Evolutionary conservation across 768 basidiomycete species (phyloP), one percentile per base, ranked within the genome.

Genomic region (Podaxis pistillaris): DNA sequence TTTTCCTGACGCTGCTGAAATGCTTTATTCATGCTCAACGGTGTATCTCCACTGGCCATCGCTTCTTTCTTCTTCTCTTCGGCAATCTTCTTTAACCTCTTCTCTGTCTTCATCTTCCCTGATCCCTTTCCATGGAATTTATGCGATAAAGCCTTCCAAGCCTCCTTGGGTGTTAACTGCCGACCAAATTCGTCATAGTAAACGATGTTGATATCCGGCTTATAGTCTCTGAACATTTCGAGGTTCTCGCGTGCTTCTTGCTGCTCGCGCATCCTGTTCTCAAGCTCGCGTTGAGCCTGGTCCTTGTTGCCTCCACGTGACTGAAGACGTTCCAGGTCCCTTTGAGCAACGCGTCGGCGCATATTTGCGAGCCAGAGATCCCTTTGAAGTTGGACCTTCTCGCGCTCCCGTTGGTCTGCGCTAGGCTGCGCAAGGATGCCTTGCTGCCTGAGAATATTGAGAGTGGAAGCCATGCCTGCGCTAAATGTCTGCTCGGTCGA

Each of bases 41-140:
- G 95, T 1, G 96, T 98, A 76, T 99, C 97, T 1, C 94, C 93
- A 68, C 94, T 94, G 17, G 83, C 87, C 95, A 98, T 98, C 9
- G 94, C 91, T 63, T 86, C 86, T 72, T 94, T 85, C 81, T 97
- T 98, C 74, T 90, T 86, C 79, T 99, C 97, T 69, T 98, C 96
- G n/a, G 89, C 92, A 66, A 98, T 98, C 80, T 91, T 95, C 84
- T 96, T 95, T 66, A 98, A 70, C 64, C 94, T 83, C 74, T 98
- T 98, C 81, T 98, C 96, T 24, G 90, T 95, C 83, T 98, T 98
- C 86, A 91, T 93, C 79, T 90, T 92, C 11, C 97, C 97, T 0
- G 92, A 93, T 1, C 94, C 94, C 75, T 98, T 98, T 38, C 97
- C 97, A 68, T 99, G 97, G 86, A 99, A 98, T 72, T 93, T 92